Base-by-base conservation (phyloP, 805 yeast genomes). In the Metschnikowia lachancei region DNA sequence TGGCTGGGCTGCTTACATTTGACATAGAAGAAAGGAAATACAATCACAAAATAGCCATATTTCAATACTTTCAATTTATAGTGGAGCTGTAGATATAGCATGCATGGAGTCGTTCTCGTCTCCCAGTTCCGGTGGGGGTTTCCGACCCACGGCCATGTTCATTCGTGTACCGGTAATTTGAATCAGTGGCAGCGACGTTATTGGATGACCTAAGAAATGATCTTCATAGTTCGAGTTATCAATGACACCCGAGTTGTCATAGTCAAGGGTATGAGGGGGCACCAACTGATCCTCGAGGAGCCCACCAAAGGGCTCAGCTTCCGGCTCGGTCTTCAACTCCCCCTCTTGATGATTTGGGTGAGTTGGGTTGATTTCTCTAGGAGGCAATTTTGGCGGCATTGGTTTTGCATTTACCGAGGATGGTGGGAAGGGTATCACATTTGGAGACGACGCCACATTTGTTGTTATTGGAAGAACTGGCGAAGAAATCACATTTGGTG, bases 1-100 rank as follows among this genome's bases (percentile, higher is more conserved):
- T 20, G 99, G 99, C 3, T 94, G 99, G 99, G 65, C 73, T 4
- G 69, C 76, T 7, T 70, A 67, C 28, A 41, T 49, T 2, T 46
- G 41, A 38, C 8, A 22, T 22, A 22, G 8, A 22, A 22, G 24
- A 22, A 22, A 22, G 4, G 24, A 22, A 5, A 22, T 8, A 22
- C 24, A 5, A 24, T n/a, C 31, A n/a, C 22, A 12, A 22, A 19
- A 28, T 22, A 11, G 24, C 14, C 26, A 30, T 29, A 11, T 8
- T n/a, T 17, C 6, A 30, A 39, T 37, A 37, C 20, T 14, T 26
- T 6, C 20, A 37, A 4, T 30, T 29, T 39, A 43, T 16, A 43
- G 4, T 3, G 46, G 46, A n/a, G 46, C 46, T 12, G 46, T 43
- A 26, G 46, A 43, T 10, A 37, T 24, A 4, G 41, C 16, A 32